A percentile compares a stretch with the other conserved stretches of the same genome.
These are phyloP conservation scores for Jasminum sambac DNA, from an alignment of 257 asterid genomes.

Conservation along the genomic window DNA sequence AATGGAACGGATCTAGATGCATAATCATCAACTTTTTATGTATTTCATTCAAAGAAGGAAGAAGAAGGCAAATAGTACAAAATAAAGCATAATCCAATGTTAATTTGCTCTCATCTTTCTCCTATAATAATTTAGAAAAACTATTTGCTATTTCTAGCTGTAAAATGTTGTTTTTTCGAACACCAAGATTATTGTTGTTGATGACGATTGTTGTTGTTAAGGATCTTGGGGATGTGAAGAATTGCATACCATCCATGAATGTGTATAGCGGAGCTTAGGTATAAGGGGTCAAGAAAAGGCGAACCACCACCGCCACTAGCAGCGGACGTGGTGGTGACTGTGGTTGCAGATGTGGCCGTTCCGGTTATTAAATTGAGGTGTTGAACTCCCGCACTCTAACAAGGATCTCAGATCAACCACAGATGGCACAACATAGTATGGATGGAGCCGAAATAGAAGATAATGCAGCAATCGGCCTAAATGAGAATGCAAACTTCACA, in stretches of 20 bases:
- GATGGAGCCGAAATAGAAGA: too few species aligned
- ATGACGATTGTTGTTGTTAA: constrained; percentile 21
- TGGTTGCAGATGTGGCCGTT: constrained; percentile 35
- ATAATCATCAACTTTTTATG: background rate
- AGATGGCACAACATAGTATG: too few species aligned
- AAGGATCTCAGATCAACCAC: too few species aligned
- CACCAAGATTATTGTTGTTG: too few species aligned
- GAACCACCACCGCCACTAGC: too few species aligned
- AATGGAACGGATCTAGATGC: too few species aligned
- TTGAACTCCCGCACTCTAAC: constrained; percentile 55
- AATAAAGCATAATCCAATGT: background rate
- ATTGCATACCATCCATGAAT: constrained; percentile 91
- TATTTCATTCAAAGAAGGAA: constrained; percentile 1
- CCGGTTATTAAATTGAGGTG: constrained; percentile 58
- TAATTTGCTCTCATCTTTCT: background rate
- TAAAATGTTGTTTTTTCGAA: background rate
- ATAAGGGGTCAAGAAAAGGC: constrained; percentile 55
- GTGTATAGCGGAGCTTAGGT: constrained; percentile 63
- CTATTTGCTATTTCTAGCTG: background rate
- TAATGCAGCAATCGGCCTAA: too few species aligned
- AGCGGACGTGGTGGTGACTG: constrained; percentile 36
- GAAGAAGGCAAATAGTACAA: background rate
- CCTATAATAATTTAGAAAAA: background rate
- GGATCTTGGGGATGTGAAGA: constrained; percentile 95
- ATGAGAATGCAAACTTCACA: too few species aligned